Base-by-base conservation (phyloP, 352 stramenopile species). In the Saprolegnia diclina region DNA sequence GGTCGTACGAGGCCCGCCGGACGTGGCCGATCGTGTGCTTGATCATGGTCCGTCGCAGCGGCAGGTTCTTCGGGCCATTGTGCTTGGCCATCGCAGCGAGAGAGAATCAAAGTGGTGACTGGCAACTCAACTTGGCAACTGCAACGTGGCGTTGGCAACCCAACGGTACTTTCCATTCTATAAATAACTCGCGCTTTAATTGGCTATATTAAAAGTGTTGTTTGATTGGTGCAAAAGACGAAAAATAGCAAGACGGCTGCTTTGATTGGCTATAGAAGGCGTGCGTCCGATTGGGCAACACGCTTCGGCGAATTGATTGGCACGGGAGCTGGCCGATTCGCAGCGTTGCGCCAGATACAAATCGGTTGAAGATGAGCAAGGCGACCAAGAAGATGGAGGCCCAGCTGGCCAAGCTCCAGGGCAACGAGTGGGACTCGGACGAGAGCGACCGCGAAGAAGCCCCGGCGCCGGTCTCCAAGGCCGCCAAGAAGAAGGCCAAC, bases 371-470 rank as follows among this genome's bases (percentile, higher is more conserved):
- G 52, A 59, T 59, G 52, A 59, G 52, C 52, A 59, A 59, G 9
- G 52, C 52, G 24, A 46, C 37, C 54, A 72, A 72, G 65, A 72
- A 72, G 65, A 81, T 92, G 46, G 79, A 81, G 7, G 79, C 77
- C 72, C 82, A 94, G 74, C 71, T 94, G 57, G 79, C 89, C 73
- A 90, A 92, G 79, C 79, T 92, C 18, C 80, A 89, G 67, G 83
- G 84, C 21, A 82, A 81, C 67, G 86, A 94, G 68, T 94, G 86
- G 86, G 82, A 94, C 78, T 94, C 86, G 67, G 86, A 92, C 75
- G 65, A 72, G 9, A 91, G 80, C 66, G 85, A 90, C 53, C 69
- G 53, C 61, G 85, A 92, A 74, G 72, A 82, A 61, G 67, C 64
- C 24, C 42, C 59, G 19, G 72, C 67, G 14, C 42, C 65, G 10